phyloP scores from a whole-genome alignment of 177 flowering plant genomes.

The Vitis hybrid region DNA sequence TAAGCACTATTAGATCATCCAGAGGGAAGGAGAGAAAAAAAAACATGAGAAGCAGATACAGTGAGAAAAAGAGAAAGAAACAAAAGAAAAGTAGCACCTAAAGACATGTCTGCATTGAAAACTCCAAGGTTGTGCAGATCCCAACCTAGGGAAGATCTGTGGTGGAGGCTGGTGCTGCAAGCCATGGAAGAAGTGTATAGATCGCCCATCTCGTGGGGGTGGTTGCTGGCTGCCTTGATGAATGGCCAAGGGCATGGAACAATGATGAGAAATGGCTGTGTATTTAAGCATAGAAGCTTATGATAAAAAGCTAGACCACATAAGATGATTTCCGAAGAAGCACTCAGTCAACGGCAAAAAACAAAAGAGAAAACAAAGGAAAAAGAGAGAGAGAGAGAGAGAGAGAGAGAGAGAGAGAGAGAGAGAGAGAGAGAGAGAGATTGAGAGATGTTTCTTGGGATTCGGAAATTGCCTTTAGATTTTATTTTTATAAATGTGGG shows the following conservation, averaged over 20 bases:
- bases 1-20: too few species aligned
- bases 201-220: conserved; percentile 16
- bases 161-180: conserved; percentile 18
- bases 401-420: too few species aligned
- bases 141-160: conserved; percentile 41
- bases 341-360: conserved; percentile 44
- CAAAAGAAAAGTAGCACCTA: conserved; percentile 25
- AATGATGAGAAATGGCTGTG: conserved; percentile 12
- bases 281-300: conserved; percentile 15
- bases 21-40: not conserved
- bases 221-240: not conserved
- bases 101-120: conserved; percentile 60
- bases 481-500: conserved; percentile 13
- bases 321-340: conserved; percentile 15
- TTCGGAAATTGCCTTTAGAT: conserved; percentile 25
- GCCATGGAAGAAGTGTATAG: conserved; percentile 35
- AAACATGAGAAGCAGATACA: conserved; percentile 9
- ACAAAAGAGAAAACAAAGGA: conserved; percentile 9
- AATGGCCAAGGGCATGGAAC: not conserved
- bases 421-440: not conserved
- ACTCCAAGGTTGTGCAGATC: conserved; percentile 52
- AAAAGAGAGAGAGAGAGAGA: not conserved
- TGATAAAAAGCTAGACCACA: conserved; percentile 8
- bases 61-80: conserved; percentile 12
- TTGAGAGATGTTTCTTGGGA: conserved; percentile 34